Conservation (phyloP, 108 stramenopile genomes). For the Fragilaria crotonensis region DNA sequence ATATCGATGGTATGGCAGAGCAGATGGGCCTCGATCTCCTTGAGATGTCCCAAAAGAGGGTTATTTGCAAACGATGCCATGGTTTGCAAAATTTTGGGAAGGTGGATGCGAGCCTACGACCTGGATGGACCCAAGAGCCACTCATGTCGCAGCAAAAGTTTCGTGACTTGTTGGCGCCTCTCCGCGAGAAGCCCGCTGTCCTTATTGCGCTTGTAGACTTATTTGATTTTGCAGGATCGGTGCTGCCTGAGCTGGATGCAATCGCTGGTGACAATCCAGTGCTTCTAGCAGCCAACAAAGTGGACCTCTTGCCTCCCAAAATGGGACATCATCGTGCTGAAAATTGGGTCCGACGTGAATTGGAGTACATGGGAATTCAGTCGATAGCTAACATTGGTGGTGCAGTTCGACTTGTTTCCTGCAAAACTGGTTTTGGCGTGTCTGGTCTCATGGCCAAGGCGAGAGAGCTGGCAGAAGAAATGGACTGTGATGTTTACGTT, state of each 20-base stretch:
- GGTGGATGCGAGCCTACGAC: constrained; percentile 63
- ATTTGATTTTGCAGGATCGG: constrained; percentile 87
- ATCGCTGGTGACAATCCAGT: constrained; percentile 90
- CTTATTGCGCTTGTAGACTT: constrained; percentile 81
- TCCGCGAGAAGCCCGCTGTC: constrained; percentile 65
- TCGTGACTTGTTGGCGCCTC: constrained; percentile 56
- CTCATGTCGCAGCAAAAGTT: constrained; percentile 75
- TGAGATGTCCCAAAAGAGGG: constrained; percentile 54
- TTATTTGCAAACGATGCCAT: constrained; percentile 81
- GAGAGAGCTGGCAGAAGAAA: constrained; percentile 53
- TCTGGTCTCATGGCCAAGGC: constrained; percentile 72
- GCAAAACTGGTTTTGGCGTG: constrained; percentile 81
- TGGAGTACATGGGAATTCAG: constrained; percentile 73
- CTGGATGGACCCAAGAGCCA: constrained; percentile 85
- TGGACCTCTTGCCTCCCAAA: constrained; percentile 71
- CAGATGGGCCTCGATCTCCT: constrained; percentile 67
- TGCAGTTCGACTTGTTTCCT: constrained; percentile 74
- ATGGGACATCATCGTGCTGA: constrained; percentile 80
- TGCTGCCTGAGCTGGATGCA: constrained; percentile 75
- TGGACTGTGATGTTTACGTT: constrained; percentile 81
- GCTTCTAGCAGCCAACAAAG: constrained; percentile 86
- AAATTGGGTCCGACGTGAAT: constrained; percentile 84
- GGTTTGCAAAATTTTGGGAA: constrained; percentile 76
- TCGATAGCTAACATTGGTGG: constrained; percentile 85
- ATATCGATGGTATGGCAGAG: constrained; percentile 60